These are phyloP conservation scores for Aureococcus anophagefferens DNA, from an alignment of 108 stramenopile genomes.

Conservation along the genomic window DNA sequence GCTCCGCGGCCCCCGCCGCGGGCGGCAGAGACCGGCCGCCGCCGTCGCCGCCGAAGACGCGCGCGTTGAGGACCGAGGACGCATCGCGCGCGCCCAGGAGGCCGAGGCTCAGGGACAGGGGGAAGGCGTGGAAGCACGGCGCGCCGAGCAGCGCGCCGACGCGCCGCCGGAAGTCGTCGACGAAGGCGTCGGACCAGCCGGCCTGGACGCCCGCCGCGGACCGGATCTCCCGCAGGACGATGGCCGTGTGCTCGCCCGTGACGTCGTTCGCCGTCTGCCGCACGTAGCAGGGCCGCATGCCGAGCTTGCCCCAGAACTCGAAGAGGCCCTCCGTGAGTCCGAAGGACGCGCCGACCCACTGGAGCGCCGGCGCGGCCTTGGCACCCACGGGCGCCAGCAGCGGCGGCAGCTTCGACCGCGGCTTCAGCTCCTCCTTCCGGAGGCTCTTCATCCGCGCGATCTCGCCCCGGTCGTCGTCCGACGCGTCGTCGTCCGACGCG, in stretches of 20 bases:
- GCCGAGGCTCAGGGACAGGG: slow-evolving; percentile 61
- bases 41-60: no score
- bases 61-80: slow-evolving; percentile 34
- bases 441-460: slow-evolving; percentile 57
- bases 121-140: slow-evolving; percentile 66
- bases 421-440: slow-evolving; percentile 64
- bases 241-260: slow-evolving; percentile 89
- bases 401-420: slow-evolving; percentile 89
- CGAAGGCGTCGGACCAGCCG: slow-evolving; percentile 81
- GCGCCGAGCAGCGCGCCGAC: slow-evolving; percentile 67
- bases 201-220: slow-evolving; percentile 56
- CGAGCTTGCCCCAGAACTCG: slow-evolving; percentile 79
- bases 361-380: slow-evolving; percentile 69
- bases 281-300: slow-evolving; percentile 81
- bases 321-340: slow-evolving; percentile 82
- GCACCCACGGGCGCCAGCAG: slow-evolving; percentile 78
- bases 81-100: slow-evolving; percentile 36
- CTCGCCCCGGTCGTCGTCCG: slow-evolving; percentile 22
- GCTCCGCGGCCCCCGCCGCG: slow-evolving; percentile 60
- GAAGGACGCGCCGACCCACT: slow-evolving; percentile 93
- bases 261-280: slow-evolving; percentile 96
- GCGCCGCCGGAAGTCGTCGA: slow-evolving; percentile 74
- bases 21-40: slow-evolving; percentile 9
- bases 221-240: slow-evolving; percentile 73
- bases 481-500: slow-evolving; percentile 26